Base-by-base conservation (phyloP, 106 monocot genomes). In the Allium cepa region DNA sequence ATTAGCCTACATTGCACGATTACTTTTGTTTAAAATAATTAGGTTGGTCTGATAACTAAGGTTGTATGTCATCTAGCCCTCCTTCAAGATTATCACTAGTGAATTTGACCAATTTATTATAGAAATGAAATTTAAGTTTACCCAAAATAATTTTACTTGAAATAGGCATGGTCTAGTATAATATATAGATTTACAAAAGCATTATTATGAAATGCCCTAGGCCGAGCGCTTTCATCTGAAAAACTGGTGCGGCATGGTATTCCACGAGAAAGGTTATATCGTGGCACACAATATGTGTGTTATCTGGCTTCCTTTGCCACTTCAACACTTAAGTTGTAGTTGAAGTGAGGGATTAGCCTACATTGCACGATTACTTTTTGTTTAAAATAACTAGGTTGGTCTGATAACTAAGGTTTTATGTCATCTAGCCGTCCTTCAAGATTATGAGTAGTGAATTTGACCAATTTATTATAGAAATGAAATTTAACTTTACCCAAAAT, bases 301-400 rank as follows among this genome's bases (percentile, higher is more conserved):
- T 12, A 26, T 60, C 11, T 76, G 76, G 58, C 77, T 65, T 71
- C 67, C 76, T 69, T 52, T 64, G 64, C 63, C 67, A 56, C 79
- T 79, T 69, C 72, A 13, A 57, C 75, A 63, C 66, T 7, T 56
- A 49, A 56, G 49, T 46, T 56, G 51, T 51, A 69, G 56, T 69
- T 12, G 12, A 18, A 56, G 68, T 22, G 56, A 70, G 59, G 59
- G 59, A 63, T 67, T 67, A 12, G 67, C 67, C 52, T 5, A 67
- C 67, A 83, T 66, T 17, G 16, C 36, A 36, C 1, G 36, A 36
- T 36, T 36, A 36, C 5, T 36, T 67, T 26, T 27, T 53, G 10
- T 10, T 10, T 26, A 60, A 26, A 11, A 12, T 3, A 12, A 6
- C 5, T 11, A 55, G 3, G 53, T 15, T 55, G 11, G 11, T 55